Evolutionary conservation across 441 rosid species (phyloP).

Genomic region (Daphne laureola): DNA sequence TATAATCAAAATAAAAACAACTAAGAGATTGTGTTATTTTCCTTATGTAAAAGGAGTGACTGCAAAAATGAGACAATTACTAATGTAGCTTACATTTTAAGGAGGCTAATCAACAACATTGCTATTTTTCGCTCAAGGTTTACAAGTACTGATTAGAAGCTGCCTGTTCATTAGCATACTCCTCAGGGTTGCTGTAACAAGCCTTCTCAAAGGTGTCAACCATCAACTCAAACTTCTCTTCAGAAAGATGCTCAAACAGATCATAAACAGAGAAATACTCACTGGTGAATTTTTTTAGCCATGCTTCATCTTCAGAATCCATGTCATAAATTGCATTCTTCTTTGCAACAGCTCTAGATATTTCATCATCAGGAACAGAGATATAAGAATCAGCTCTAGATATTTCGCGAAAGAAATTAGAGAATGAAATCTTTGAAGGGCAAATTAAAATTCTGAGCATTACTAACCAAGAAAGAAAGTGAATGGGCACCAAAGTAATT

Average conservation of each 20-base stretch:
- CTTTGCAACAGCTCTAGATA: slow-evolving; percentile 71
- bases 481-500: slow-evolving; percentile 64
- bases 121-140: not conserved
- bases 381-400: slow-evolving; percentile 62
- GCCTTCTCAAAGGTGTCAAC: slow-evolving; percentile 88
- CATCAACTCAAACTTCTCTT: slow-evolving; percentile 70
- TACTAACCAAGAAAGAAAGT: slow-evolving; percentile 56
- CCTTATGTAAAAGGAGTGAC: no score
- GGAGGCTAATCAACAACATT: no score
- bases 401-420: no score
- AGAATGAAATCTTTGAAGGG: no score
- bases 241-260: slow-evolving; percentile 31
- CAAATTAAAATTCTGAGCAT: slow-evolving; percentile 12
- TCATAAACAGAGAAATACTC: slow-evolving; percentile 23
- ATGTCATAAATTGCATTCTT: slow-evolving; percentile 68
- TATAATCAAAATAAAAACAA: no score
- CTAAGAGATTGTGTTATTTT: no score
- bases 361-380: slow-evolving; percentile 51
- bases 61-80: no score
- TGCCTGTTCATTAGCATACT: slow-evolving; percentile 41
- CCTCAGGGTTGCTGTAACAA: slow-evolving; percentile 44
- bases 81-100: no score
- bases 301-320: slow-evolving; percentile 92
- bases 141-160: slow-evolving; percentile 47
- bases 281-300: slow-evolving; percentile 56